Base-by-base conservation (phyloP, 768 basidiomycete genomes). In the Auricularia cornea region DNA sequence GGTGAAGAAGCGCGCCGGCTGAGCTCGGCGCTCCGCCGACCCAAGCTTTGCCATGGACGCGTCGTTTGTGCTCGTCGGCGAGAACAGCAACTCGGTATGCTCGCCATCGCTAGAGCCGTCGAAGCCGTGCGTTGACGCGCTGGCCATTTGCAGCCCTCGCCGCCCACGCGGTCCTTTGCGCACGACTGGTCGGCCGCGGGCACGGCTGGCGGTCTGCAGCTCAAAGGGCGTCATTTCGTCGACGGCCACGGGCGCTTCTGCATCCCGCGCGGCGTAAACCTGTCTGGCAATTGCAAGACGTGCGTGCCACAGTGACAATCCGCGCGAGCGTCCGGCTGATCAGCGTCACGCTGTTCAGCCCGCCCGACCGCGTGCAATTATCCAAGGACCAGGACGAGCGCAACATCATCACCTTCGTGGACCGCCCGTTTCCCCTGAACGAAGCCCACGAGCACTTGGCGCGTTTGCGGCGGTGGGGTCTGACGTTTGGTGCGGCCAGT, bases 401-500 rank as follows among this genome's bases (percentile, higher is more conserved):
- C 61, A 76, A 82, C 59, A 73, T 77, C 1, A 86, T 93, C 2
- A 91, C 88, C 0, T 99, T 98, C 72, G 88, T 96, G 29, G 90
- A 90, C 12, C 79, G 94, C 23, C 97, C 97, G 1, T 98, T 98
- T 72, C 89, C 95, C 11, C 77, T 98, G 2, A 84, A 88, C 54
- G 90, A 98, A 66, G 95, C 96, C 0, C 89, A 83, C 32, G 86
- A 90, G 62, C 92, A 94, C 69, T 86, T 94, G 70, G 79, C 87
- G 3, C 79, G 94, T 59, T 74, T 96, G 40, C 78, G 90, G 54
- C 78, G 91, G 73, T 96, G 92, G 94, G 93, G 94, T 1, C 74
- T 95, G 68, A 88, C 90, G 0, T 92, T 94, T 70, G 79, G 94
- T 94, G 68, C 26, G 88, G 79, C 1, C 52, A 16, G 38, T 33